Base-by-base conservation (phyloP, 1,284 basidiomycete genomes). In the Melampsora larici-populina region DNA sequence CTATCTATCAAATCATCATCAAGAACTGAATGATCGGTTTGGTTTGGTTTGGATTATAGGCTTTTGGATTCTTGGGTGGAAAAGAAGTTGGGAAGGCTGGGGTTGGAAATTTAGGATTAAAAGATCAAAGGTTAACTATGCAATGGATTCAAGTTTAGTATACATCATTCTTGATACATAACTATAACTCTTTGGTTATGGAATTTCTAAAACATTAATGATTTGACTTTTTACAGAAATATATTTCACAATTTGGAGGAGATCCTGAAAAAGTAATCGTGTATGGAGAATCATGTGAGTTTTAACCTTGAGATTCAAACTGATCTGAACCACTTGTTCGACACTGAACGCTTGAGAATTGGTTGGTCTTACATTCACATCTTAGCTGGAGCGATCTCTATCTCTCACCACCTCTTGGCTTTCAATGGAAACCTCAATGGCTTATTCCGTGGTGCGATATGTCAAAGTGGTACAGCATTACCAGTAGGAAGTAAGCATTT, bases 61-160 rank as follows among this genome's bases (percentile, higher is more conserved):
- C 84, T 0, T 86, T 85, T 78, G 87, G 86, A 1, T 89, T 88
- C 80, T 79, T 88, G 51, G 86, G 85, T 1, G 84, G 88, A 26
- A 80, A 86, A 76, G 86, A 88, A 80, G 84, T 87, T 4, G 85
- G 86, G 70, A 85, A 82, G 0, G 87, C 85, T 40, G 86, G 86
- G 0, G 83, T 86, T 0, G 85, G 86, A 4, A 88, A 88, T 80
- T 82, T 88, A 5, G 87, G 87, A 7, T 81, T 88, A 21, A 81
- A 81, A 64, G 80, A 40, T 80, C 80, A 83, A 76, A 80, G 82
- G 26, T 79, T 82, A 46, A 83, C 81, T 5, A 79, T 84, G 36
- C 66, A 40, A 43, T 67, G 65, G 65, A 79, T 83, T n/a, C 81
- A 67, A 18, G 43, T 67, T 33, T 11, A 24, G 36, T 43, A 15